These are phyloP conservation scores for Tuber microsphaerosporum DNA, from an alignment of 495 filamentous ascomycete genomes.

Conservation along the genomic window DNA sequence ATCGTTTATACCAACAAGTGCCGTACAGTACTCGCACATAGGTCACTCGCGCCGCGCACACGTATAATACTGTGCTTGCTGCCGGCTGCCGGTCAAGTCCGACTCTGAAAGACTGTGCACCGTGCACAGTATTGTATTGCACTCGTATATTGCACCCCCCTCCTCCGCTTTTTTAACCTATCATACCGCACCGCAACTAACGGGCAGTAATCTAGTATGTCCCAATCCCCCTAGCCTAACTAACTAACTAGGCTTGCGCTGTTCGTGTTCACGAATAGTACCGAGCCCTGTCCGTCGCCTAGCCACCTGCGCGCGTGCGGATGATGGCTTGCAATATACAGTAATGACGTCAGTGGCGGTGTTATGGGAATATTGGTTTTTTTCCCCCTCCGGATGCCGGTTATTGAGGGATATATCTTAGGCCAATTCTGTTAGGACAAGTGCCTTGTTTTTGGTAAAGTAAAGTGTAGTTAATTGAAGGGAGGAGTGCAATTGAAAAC, in stretches of 20 bases:
- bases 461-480: not conserved
- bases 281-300: not conserved
- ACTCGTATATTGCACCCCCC: not conserved
- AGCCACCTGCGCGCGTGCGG: not conserved
- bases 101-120: not conserved
- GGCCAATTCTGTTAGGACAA: not conserved
- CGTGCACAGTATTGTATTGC: not conserved
- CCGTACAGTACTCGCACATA: too few species aligned
- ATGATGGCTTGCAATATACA: not conserved
- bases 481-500: not conserved
- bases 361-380: not conserved
- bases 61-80: not conserved
- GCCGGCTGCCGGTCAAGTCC: not conserved
- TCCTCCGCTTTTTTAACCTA: not conserved
- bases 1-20: not conserved
- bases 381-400: not conserved
- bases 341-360: not conserved
- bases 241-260: not conserved
- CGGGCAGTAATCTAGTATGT: not conserved
- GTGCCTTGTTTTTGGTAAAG: not conserved
- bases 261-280: not conserved
- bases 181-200: not conserved
- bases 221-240: not conserved
- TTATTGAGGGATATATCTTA: not conserved
- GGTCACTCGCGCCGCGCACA: not conserved